Percentiles rank a stretch among this genome's conserved stretches.
Evolutionary conservation across 768 basidiomycete species (phyloP).

Genomic region (Artomyces pyxidatus): DNA sequence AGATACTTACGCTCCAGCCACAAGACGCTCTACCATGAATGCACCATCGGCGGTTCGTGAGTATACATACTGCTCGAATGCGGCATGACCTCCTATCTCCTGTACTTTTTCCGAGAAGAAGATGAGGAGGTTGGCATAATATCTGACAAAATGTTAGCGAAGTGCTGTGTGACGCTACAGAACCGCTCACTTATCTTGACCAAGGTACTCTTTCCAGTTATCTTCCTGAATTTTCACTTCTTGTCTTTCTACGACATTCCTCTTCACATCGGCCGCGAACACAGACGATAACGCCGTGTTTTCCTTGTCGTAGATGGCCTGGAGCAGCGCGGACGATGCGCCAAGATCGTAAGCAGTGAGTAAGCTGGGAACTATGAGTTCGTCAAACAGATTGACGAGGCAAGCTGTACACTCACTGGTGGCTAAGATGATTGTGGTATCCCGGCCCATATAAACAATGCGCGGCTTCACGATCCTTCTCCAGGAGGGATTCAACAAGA

Average conservation of each 20-base stretch:
- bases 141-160: slow-evolving; percentile 29
- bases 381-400: no score
- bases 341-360: slow-evolving; percentile 52
- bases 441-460: slow-evolving; percentile 42
- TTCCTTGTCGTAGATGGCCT: slow-evolving; percentile 41
- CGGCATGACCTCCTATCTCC: slow-evolving; percentile 28
- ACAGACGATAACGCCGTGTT: slow-evolving; percentile 32
- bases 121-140: slow-evolving; percentile 21
- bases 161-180: no score
- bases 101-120: slow-evolving; percentile 34
- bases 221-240: slow-evolving; percentile 26
- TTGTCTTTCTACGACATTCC: slow-evolving; percentile 19
- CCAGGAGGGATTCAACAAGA: slow-evolving; percentile 35
- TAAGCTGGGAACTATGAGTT: no score
- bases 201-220: slow-evolving; percentile 45
- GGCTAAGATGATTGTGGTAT: slow-evolving; percentile 52
- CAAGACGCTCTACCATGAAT: slow-evolving; percentile 27
- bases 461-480: slow-evolving; percentile 38
- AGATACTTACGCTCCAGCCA: slow-evolving; percentile 27
- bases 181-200: slow-evolving; percentile 35
- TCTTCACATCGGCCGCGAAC: slow-evolving; percentile 28
- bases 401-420: slow-evolving; percentile 36
- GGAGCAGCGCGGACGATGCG: slow-evolving; percentile 35
- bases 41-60: slow-evolving; percentile 20
- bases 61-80: slow-evolving; percentile 45